Conservation (phyloP, 2,329 filamentous ascomycete species). For the Fusarium caatingaense region DNA sequence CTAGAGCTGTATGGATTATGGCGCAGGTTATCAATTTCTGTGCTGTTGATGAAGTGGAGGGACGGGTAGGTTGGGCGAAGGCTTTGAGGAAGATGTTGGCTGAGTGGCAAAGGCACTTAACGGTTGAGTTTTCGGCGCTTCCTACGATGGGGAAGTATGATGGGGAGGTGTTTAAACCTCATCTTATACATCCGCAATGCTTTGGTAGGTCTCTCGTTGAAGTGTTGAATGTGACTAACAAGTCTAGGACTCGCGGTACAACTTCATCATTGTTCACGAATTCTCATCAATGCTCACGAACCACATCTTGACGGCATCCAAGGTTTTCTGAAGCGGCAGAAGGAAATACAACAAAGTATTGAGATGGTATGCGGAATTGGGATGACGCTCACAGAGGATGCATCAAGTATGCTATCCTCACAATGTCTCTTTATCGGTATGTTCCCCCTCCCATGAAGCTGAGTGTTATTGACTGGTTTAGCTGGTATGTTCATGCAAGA, state of each 20-base stretch:
- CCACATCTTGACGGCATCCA: conserved; percentile 49
- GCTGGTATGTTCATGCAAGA: conserved; percentile 37
- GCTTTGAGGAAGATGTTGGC: conserved; percentile 39
- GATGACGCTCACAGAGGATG: conserved; percentile 55
- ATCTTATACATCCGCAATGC: conserved; percentile 62
- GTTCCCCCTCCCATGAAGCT: no score
- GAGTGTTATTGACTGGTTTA: background rate
- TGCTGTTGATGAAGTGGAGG: conserved; percentile 20
- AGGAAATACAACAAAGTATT: conserved; percentile 38
- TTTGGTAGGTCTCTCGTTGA: no score
- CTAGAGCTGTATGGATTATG: conserved; percentile 64
- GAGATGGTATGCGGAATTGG: conserved; percentile 61
- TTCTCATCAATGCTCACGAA: conserved; percentile 52
- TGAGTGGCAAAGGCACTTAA: conserved; percentile 50
- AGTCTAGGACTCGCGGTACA: conserved; percentile 27
- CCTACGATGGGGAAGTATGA: conserved; percentile 46
- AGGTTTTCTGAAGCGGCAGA: conserved; percentile 55
- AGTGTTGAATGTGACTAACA: no score
- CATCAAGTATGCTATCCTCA: conserved; percentile 56
- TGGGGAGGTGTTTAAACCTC: conserved; percentile 53
- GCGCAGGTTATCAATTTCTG: conserved; percentile 69
- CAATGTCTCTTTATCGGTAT: conserved; percentile 55
- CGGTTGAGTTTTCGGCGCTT: conserved; percentile 55
- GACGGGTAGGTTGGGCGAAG: conserved; percentile 22
- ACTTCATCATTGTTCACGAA: conserved; percentile 26